Base-by-base conservation (phyloP, 2,329 filamentous ascomycete genomes). In the Cucurbitaria berberidis region DNA sequence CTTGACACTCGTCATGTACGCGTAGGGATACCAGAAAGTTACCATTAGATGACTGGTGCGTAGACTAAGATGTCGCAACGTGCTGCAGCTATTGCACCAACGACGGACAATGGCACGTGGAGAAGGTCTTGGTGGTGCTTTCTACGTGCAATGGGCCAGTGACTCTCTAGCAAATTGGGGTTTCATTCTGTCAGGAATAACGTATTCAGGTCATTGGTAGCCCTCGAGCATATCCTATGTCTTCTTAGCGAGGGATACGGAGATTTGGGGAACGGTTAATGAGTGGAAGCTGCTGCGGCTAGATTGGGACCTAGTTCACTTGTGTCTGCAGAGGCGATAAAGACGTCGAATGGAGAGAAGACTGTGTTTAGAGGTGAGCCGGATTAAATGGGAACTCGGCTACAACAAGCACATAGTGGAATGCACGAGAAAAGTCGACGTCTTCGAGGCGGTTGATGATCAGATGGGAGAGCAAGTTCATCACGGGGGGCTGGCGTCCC, bases 401-500 rank as follows among this genome's bases (percentile, higher is more conserved):
- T 5, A n/a, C 32, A 15, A 35, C 11, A 35, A n/a, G n/a, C n/a
- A n/a, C n/a, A n/a, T n/a, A n/a, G n/a, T n/a, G n/a, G n/a, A n/a
- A n/a, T n/a, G n/a, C n/a, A n/a, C n/a, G n/a, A n/a, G n/a, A n/a
- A n/a, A 30, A 30, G 10, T 30, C 27, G 27, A 30, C 3, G 27
- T 30, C 11, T 13, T 30, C 8, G 13, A 38, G 16, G 16, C 35
- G 19, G 21, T 19, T 22, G 5, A 38, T 11, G 36, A 22, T n/a
- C 18, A 39, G 36, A 22, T 21, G 16, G 16, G 35, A 21, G 8
- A 22, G 35, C n/a, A 30, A 6, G 29, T 11, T 38, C 35, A 40
- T 55, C n/a, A n/a, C n/a, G n/a, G n/a, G 51, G 53, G 32, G 40
- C 27, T 44, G 35, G n/a, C 48, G 42, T 54, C 57, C 57, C 49